Evolutionary conservation across 1,284 basidiomycete genomes (phyloP), one percentile per base, ranked within the genome.

Genomic region (Ustilago xerochloae): DNA sequence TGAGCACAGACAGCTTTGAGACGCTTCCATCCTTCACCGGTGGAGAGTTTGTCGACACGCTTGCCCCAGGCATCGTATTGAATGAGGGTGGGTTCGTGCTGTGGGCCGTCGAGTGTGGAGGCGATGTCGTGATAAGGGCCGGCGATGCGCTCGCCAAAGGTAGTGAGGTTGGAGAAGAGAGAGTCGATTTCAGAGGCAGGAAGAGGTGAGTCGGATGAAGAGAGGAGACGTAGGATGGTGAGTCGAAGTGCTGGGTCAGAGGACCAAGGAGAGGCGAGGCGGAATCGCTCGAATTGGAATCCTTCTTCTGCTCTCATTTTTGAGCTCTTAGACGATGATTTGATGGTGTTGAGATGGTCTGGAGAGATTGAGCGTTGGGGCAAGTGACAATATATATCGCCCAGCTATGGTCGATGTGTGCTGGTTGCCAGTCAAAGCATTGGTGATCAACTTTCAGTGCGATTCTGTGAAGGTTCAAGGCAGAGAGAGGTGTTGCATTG

Each of bases 11-110:
- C 50, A 3, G 32, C 50, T 54, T 71, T 75, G 47, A 79, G 55
- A 12, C 47, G 62, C 59, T 69, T 73, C 78, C 78, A 79, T 10
- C 78, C 78, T 57, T 77, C 68, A 24, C 56, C 57, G 0, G 73
- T 78, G 30, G 51, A 63, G 36, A 79, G 59, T 36, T 69, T 68
- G 59, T 79, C 78, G n/a, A 78, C 36, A 6, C 76, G 59, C 30
- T 72, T 59, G 13, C 76, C 78, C 73, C 76, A 79, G 0, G 60
- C 70, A 45, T 79, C 73, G 58, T 78, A 79, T 53, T 79, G 78
- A 12, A 73, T 46, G 13, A 79, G 38, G 20, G 57, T 65, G 15
- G 78, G 78, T 33, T 76, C 72, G 46, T 66, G 63, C 35, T 70
- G 64, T 16, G 63, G 66, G 13, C 51, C 47, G 30, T 77, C 67